phyloP scores from a whole-genome alignment of 2,329 filamentous ascomycete genomes.

The Colletotrichum simmondsii region DNA sequence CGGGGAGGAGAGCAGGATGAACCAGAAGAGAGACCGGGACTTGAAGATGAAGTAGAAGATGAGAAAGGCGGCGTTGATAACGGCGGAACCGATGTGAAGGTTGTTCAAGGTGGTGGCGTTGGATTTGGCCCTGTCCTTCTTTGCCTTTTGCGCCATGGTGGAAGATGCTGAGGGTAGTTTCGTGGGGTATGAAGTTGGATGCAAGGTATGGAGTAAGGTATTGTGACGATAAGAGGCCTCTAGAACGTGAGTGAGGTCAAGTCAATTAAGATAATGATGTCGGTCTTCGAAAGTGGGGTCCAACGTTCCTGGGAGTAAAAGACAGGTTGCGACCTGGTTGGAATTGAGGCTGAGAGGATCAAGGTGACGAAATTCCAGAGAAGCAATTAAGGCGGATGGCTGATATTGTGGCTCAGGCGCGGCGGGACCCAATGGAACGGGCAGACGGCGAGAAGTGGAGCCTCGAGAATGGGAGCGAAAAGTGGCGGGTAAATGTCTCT shows the following conservation, averaged over 20 bases:
- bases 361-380: conserved; percentile 21
- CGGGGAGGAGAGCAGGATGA: conserved; percentile 78
- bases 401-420: conserved; percentile 19
- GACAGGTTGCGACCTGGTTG: conserved; percentile 13
- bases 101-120: conserved; percentile 83
- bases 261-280: neutral
- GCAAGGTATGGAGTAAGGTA: neutral
- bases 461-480: neutral
- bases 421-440: conserved; percentile 16
- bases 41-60: conserved; percentile 75
- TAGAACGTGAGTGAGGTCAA: conserved; percentile 6
- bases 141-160: conserved; percentile 70
- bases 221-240: neutral
- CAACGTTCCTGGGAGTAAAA: conserved; percentile 5
- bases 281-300: neutral
- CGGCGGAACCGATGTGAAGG: conserved; percentile 81
- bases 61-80: conserved; percentile 80
- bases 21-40: conserved; percentile 73
- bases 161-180: neutral
- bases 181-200: neutral
- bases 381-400: neutral
- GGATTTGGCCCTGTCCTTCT: conserved; percentile 77
- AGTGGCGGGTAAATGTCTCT: conserved; percentile 21
- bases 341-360: conserved; percentile 24
- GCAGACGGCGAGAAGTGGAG: neutral